Evolutionary conservation across 148 eudicot species (phyloP), one percentile per base, ranked within the genome.

Genomic region (Oxyria digyna): DNA sequence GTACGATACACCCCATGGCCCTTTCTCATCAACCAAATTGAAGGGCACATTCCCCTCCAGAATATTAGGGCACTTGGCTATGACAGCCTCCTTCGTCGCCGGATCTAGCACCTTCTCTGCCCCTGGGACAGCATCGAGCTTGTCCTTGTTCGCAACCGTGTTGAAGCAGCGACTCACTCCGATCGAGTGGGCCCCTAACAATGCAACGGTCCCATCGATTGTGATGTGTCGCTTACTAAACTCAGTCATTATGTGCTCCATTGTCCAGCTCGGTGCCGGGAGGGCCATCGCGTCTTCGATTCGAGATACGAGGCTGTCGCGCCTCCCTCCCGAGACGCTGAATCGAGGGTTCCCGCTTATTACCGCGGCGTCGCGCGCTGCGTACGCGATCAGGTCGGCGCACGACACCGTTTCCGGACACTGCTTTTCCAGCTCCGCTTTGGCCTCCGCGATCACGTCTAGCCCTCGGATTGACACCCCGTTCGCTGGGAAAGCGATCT

Each of bases 381-480:
- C 84, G 66, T 74, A 76, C 35, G 82, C 71, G 27, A 80, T 78
- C 42, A 83, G 78, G 65, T 83, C 84, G 33, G 87, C 21, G 72
- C 87, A 78, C 8, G 84, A 84, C 50, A 84, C 84, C 12, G 40
- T 40, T 8, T 55, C 71, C n/a, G 83, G 87, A 42, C 87, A 84
- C n/a, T 42, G 57, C 68, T 78, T 77, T 26, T 81, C 87, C 20
- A 84, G 77, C 32, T 78, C 77, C 17, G 82, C 75, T 45, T 81
- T 81, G 5, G 87, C 84, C 12, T 82, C 78, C 18, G 77, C 62
- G 50, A 84, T 77, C 48, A 77, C 79, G 35, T 81, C 87, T 59
- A 84, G 62, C 6, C 62, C 62, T 3, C 62, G 62, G 62, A 55
- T 55, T 12, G 62, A 55, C 15, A 55, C 62, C 2, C 62, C 33